Conservation (phyloP, 331 rosid species). For the Dryas integrifolia region DNA sequence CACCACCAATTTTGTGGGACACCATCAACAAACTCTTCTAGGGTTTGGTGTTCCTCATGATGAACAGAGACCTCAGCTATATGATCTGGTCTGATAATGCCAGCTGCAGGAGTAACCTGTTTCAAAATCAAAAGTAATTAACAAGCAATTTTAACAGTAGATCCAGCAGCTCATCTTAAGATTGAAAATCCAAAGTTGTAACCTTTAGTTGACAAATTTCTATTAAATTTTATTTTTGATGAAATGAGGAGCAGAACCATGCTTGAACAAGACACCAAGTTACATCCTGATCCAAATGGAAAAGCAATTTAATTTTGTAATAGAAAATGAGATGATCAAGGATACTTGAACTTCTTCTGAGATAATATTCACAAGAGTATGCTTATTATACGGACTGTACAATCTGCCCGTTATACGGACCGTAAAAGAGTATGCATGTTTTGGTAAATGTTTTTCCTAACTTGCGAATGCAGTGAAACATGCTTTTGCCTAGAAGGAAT, state of each 20-base stretch:
- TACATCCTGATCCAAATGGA: background rate
- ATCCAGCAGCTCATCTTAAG: too few relatives aligned
- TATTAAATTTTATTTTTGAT: background rate
- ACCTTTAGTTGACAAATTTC: too few relatives aligned
- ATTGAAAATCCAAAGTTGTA: too few relatives aligned
- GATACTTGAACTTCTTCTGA: background rate
- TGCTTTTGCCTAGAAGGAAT: background rate
- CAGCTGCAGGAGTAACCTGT: conserved; percentile 82
- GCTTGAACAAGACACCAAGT: background rate
- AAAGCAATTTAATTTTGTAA: background rate
- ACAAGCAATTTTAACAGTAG: too few relatives aligned
- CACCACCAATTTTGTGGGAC: conserved; percentile 82
- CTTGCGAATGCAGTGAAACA: background rate
- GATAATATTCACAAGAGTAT: background rate
- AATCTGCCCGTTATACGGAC: background rate
- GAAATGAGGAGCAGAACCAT: background rate
- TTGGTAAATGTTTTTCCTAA: background rate
- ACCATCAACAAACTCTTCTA: conserved; percentile 81
- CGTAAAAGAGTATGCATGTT: too few relatives aligned
- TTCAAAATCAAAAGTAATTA: conserved; percentile 28
- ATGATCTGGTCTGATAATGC: conserved; percentile 72
- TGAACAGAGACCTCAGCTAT: conserved; percentile 76
- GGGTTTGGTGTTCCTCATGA: conserved; percentile 74
- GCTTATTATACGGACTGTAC: background rate
- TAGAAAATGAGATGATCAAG: background rate